Evolutionary conservation across 2,329 filamentous ascomycete species (phyloP), one percentile per base, ranked within the genome.

Genomic region (Talaromyces rugulosus): DNA sequence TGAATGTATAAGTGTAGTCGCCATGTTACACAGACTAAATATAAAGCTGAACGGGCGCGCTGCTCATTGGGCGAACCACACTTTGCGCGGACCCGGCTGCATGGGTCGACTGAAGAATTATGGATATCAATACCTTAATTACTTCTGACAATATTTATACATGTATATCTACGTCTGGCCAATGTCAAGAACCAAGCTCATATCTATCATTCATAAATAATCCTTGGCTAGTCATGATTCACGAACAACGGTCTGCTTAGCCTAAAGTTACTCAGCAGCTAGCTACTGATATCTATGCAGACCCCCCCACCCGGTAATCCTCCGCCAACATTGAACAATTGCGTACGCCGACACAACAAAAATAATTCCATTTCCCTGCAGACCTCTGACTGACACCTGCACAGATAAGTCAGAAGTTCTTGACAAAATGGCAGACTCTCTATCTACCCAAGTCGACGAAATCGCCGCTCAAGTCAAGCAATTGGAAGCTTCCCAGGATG

Each of bases 401-500:
- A 40, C 14, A 40, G 36, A 5, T 14, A 40, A 40, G 5, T 40
- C 16, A 1, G 16, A 16, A 40, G 5, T 1, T 12, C 2, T 40
- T 6, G 16, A 6, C 36, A n/a, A n/a, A 40, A 40, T 40, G 36
- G 5, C 36, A 40, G 36, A n/a, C 36, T 42, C 63, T 55, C 42
- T 65, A 54, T 40, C 64, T 42, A 27, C 64, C 47, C 56, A 68
- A 34, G 18, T 61, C 47, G 31, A 64, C n/a, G 52, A 59, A 11
- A 61, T 65, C 31, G 58, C 60, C 30, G 60, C 59, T 9, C 55
- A 57, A 33, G 56, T 65, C 36, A 63, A 64, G 50, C 31, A 61
- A 27, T 60, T 62, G 27, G 63, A 65, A 36, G 30, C 53, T 31
- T 64, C 62, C 2, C 31, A 40, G 3, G 56, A 60, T 1, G 47